phyloP scores from a whole-genome alignment of 306 rosid genomes.

The Trifolium pratense region DNA sequence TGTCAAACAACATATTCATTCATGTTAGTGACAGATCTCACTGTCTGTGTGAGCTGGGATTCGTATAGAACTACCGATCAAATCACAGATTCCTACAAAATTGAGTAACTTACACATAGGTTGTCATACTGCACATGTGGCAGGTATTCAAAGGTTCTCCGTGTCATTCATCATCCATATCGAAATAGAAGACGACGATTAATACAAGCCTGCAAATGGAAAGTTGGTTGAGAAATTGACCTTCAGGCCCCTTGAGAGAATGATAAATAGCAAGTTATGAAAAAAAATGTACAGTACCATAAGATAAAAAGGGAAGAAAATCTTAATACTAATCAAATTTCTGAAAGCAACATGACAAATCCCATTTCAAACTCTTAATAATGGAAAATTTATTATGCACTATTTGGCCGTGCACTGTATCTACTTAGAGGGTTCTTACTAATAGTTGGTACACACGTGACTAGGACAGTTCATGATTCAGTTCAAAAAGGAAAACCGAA shows the following conservation, averaged over 20 bases:
- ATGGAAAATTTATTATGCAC: neutral
- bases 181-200: conserved; percentile 62
- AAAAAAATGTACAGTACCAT: neutral
- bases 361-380: neutral
- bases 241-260: conserved; percentile 27
- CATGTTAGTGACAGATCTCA: no score
- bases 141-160: conserved; percentile 49
- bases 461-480: neutral
- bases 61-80: neutral
- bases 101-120: conserved; percentile 52
- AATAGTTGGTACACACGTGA: neutral
- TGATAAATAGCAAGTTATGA: conserved; percentile 16
- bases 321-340: neutral
- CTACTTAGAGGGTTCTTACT: conserved; percentile 12
- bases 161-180: conserved; percentile 58
- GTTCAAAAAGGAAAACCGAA: neutral
- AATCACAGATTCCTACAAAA: conserved; percentile 28
- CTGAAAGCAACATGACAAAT: no score
- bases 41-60: no score
- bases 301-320: neutral
- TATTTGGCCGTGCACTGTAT: conserved; percentile 8
- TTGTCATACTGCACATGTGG: conserved; percentile 47
- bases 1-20: no score
- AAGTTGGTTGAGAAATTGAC: conserved; percentile 42
- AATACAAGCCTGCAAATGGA: conserved; percentile 79